Evolutionary conservation across 164 flowering plant genomes (phyloP), one percentile per base, ranked within the genome.

Genomic region (Vitis rupestris): DNA sequence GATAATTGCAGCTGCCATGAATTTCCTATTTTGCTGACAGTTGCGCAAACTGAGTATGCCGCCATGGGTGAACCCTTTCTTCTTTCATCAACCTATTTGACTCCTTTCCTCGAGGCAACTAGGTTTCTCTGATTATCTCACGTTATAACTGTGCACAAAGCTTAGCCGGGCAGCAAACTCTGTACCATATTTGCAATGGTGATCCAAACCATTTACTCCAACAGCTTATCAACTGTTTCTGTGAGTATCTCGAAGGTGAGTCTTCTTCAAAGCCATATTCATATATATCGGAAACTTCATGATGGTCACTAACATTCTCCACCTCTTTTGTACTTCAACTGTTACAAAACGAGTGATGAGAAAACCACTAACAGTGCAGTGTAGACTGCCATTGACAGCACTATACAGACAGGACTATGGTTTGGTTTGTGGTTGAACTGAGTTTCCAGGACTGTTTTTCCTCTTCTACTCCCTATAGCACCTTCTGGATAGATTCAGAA

Each of bases 241-340:
- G 7, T 51, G 72, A 29, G 60, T 19, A 55, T 71, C 73, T 50
- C 57, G 63, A 31, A 56, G 57, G 13, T 54, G 62, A 11, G 8
- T 71, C 57, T 59, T 74, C 30, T 57, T 69, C 53, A 3, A 5
- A 27, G 58, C 51, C 58, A 78, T 79, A 37, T 58, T 17, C 65
- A 44, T 82, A 65, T 74, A 53, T 4, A 84, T 51, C 9, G 73
- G 67, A 72, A 85, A 76, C 85, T 78, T 82, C 19, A 88, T 67
- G 70, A 88, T 82, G 37, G 81, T 74, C 14, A 48, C 81, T 10
- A 90, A 69, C 74, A 78, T 81, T 53, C 57, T 79, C 95, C 95
- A 90, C 64, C 84, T 83, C 58, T 69, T 81, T 53, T 82, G 80
- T 71, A 89, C 87, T 66, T 75, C 72, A 47, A 55, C 64, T 59